Evolutionary conservation across 257 asterid genomes (phyloP).

Genomic region (Cinchona pubescens): DNA sequence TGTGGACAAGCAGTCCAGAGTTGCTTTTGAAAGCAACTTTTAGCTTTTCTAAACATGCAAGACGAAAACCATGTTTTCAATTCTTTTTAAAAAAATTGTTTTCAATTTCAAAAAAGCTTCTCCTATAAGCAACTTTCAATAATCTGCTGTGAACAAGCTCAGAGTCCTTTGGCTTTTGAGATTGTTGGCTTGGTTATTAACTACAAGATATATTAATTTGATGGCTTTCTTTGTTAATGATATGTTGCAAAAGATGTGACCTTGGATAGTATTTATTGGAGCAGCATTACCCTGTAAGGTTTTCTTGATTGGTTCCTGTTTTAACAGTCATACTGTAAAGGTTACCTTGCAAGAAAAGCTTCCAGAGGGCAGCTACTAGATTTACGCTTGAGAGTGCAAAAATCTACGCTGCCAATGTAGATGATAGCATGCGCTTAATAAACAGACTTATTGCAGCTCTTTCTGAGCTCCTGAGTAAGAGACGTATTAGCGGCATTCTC

Average conservation of each 20-base stretch:
- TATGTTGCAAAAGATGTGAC: no score
- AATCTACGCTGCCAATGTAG: slow-evolving; percentile 85
- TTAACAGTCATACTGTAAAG: slow-evolving; percentile 81
- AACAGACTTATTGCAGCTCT: slow-evolving; percentile 86
- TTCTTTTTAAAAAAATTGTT: no score
- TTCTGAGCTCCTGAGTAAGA: slow-evolving; percentile 73
- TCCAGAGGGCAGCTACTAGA: slow-evolving; percentile 62
- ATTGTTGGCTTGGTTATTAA: background rate
- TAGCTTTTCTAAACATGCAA: no score
- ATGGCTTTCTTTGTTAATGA: no score
- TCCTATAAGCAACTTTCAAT: no score
- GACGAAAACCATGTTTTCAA: no score
- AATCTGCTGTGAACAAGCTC: no score
- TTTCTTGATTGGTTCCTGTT: slow-evolving; percentile 10
- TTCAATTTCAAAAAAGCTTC: no score
- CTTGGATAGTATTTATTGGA: background rate
- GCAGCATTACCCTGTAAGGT: background rate
- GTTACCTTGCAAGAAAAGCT: slow-evolving; percentile 73
- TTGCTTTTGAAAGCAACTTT: no score
- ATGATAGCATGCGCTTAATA: slow-evolving; percentile 75
- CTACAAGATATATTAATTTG: no score
- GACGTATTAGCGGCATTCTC: slow-evolving; percentile 77
- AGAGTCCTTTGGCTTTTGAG: background rate
- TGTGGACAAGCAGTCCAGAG: no score
- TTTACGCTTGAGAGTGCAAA: slow-evolving; percentile 70